These are phyloP conservation scores for Corymbia calophylla DNA, from an alignment of 441 rosid genomes.

Conservation along the genomic window DNA sequence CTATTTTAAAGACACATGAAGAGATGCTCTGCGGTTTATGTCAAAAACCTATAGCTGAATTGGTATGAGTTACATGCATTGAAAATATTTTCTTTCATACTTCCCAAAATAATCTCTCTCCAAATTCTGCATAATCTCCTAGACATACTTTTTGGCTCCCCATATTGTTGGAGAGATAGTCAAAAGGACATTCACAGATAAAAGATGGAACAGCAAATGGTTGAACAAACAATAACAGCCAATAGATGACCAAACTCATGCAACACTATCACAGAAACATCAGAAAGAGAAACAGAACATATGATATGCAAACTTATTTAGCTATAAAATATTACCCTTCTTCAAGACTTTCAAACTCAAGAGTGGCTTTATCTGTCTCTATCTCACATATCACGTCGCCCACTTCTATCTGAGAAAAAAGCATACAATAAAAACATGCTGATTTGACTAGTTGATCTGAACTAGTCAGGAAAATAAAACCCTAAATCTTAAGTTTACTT, in stretches of 20 bases:
- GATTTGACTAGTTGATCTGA: not conserved
- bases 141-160: not conserved
- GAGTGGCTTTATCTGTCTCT: constrained; percentile 98
- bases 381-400: constrained; percentile 96
- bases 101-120: not conserved
- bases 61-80: not conserved
- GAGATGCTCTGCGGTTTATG: not conserved
- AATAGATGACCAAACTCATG: not conserved
- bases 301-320: not conserved
- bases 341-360: constrained; percentile 94
- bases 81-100: not conserved
- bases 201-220: not conserved
- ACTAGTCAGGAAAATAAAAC: not conserved
- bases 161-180: not conserved
- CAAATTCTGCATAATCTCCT: not conserved
- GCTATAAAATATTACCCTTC: constrained; percentile 56
- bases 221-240: not conserved
- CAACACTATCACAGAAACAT: not conserved
- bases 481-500: not conserved
- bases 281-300: not conserved
- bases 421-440: not conserved
- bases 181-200: not conserved
- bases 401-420: constrained; percentile 79
- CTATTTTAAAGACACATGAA: not conserved
- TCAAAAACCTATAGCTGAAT: not conserved